Conservation (phyloP, 129 eudicot species). For the Dittrichia graveolens region DNA sequence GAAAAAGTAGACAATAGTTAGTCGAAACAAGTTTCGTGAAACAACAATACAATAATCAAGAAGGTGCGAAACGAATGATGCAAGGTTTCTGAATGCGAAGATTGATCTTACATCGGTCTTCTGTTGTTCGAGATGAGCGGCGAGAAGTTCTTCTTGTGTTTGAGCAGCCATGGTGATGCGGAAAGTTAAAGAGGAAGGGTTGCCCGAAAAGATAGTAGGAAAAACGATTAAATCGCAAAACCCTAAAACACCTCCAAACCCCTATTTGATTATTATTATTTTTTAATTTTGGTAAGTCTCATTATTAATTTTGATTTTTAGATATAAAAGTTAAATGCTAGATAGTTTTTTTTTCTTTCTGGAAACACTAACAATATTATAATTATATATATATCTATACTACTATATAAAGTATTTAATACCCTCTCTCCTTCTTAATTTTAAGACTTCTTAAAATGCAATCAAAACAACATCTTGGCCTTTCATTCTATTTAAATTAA, state of each 20-base stretch:
- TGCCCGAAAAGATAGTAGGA: constrained; percentile 12
- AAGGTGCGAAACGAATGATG: background rate
- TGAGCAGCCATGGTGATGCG: constrained; percentile 64
- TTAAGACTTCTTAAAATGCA: too few species aligned
- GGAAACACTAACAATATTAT: too few species aligned
- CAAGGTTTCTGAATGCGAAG: background rate
- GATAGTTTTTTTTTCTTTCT: too few species aligned
- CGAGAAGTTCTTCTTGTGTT: constrained; percentile 78
- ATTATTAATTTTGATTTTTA: too few species aligned
- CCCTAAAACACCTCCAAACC: constrained; percentile 14
- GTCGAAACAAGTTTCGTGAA: background rate
- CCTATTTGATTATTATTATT: background rate
- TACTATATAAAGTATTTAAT: too few species aligned
- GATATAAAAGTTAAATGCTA: too few species aligned
- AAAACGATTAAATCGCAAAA: constrained; percentile 23
- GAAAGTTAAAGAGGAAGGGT: background rate
- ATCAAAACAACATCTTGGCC: too few species aligned
- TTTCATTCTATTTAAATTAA: too few species aligned
- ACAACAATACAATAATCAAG: background rate
- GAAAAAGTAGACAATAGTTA: background rate
- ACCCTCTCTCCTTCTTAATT: too few species aligned
- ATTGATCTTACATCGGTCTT: constrained; percentile 56
- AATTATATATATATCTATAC: too few species aligned
- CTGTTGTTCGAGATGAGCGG: constrained; percentile 79
- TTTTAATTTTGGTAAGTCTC: too few species aligned